Evolutionary conservation across 2,329 filamentous ascomycete genomes (phyloP).

Genomic region (Clonostachys chloroleuca): DNA sequence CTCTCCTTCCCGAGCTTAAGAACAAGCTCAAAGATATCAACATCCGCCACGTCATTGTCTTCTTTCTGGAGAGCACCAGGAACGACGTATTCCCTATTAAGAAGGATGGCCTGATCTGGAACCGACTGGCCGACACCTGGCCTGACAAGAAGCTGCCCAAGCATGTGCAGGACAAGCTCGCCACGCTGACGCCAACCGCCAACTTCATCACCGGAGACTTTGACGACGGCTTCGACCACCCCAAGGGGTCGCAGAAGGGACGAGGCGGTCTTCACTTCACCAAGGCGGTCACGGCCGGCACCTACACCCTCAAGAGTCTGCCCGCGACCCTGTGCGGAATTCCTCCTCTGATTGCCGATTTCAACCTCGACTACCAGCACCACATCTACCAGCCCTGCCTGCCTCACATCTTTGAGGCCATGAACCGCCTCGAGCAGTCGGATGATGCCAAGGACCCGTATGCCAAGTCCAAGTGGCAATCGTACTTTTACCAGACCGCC

Average conservation of each 20-base stretch:
- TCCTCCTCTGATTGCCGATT: constrained; percentile 32
- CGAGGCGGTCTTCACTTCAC: constrained; percentile 33
- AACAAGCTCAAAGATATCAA: constrained; percentile 18
- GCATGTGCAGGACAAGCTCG: constrained; percentile 16
- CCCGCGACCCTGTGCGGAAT: constrained; percentile 34
- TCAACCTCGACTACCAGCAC: constrained; percentile 32
- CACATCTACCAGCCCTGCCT: constrained; percentile 39
- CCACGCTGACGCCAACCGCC: constrained; percentile 20
- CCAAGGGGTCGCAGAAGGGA: constrained; percentile 4
- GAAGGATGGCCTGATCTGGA: constrained; percentile 28
- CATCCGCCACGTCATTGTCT: constrained; percentile 35
- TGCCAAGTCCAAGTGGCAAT: constrained; percentile 18
- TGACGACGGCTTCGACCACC: constrained; percentile 22
- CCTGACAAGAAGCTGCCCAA: constrained; percentile 22
- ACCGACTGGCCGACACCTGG: constrained; percentile 22
- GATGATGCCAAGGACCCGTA: neutral
- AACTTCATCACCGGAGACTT: constrained; percentile 27
- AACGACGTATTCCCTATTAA: constrained; percentile 39
- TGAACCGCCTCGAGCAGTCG: constrained; percentile 16
- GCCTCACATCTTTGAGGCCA: constrained; percentile 27
- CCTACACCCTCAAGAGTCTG: constrained; percentile 38
- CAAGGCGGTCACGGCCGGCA: constrained; percentile 32
- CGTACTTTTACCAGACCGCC: constrained; percentile 23
- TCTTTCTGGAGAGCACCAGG: constrained; percentile 38
- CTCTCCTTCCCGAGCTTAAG: constrained; percentile 17